Percentiles rank a stretch among this genome's conserved stretches.
These are phyloP conservation scores for Mycena olivaceomarginata DNA, from an alignment of 768 basidiomycete species.

Conservation along the genomic window DNA sequence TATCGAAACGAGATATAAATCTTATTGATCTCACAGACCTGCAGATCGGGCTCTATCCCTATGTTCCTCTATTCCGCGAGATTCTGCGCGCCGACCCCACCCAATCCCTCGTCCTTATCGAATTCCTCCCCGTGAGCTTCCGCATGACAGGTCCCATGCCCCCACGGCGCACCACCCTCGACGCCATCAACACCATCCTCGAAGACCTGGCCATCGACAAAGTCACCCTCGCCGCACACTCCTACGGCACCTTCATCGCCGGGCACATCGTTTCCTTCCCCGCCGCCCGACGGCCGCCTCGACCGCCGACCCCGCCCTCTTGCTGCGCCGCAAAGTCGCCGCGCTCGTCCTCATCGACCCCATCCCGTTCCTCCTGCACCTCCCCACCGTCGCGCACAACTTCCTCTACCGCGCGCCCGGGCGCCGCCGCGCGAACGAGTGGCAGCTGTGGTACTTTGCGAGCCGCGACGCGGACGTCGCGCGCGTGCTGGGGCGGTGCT, in stretches of 20 bases:
- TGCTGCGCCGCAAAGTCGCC: constrained; percentile 58
- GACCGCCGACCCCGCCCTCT: constrained; percentile 36
- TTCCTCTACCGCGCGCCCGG: constrained; percentile 77
- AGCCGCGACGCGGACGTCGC: constrained; percentile 79
- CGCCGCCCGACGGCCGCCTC: constrained; percentile 36
- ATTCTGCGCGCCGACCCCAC: constrained; percentile 66
- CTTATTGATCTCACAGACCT: background rate
- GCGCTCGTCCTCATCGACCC: constrained; percentile 76
- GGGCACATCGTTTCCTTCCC: constrained; percentile 66
- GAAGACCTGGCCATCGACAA: constrained; percentile 59
- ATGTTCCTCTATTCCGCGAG: constrained; percentile 70
- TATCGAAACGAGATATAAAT: background rate
- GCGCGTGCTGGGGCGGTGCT: constrained; percentile 73
- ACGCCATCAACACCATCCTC: constrained; percentile 66
- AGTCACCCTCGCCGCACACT: constrained; percentile 73
- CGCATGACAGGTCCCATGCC: constrained; percentile 75
- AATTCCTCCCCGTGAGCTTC: constrained; percentile 76
- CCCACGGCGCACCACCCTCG: constrained; percentile 60
- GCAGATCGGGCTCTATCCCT: constrained; percentile 80
- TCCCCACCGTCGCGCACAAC: constrained; percentile 78
- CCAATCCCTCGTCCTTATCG: constrained; percentile 75
- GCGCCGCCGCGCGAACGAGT: constrained; percentile 69
- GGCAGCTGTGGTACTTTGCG: constrained; percentile 83
- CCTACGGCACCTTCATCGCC: constrained; percentile 77
- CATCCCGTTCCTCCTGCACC: constrained; percentile 78